Base-by-base conservation (phyloP, 202 grass and related monocot genomes). In the Setaria italica region DNA sequence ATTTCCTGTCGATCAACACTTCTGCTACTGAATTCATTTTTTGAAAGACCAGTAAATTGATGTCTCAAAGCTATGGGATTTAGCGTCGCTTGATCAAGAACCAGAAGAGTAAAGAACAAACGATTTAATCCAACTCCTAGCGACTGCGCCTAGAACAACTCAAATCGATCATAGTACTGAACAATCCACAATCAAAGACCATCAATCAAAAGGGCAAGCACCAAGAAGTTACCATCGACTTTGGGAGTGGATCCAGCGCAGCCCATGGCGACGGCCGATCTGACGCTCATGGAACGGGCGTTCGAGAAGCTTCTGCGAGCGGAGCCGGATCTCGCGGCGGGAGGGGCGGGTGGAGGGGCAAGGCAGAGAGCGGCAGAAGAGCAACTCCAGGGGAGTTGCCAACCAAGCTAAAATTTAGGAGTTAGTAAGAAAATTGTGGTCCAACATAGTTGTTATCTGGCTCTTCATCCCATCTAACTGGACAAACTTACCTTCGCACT, bases 211-310 rank as follows among this genome's bases (percentile, higher is more conserved):
- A 76, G 9, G 39, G 29, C n/a, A 67, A 78, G 47, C 76, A 45
- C 19, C 53, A 81, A 15, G 6, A 58, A 49, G 47, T 17, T 85
- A 92, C 87, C 87, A 32, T 89, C 91, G 49, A 92, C 89, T 84
- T 85, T 90, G 47, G 84, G 89, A 2, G 84, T 93, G 88, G 94
- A 96, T 93, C 91, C 94, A 76, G 84, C 91, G 85, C 94, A 93
- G 49, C 94, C 94, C 94, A 91, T 95, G 81, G 84, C 88, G 80
- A 67, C 77, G 63, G 55, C 78, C 51, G 82, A 46, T 73, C 80
- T 80, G 76, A 29, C 30, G 66, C 62, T 83, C 88, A 83, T 79
- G 76, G 62, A 25, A 20, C 69, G 75, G 15, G 35, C 79, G 79
- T 76, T 82, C 48, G 66, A 57, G 64, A 82, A 67, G 48, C 72